Base-by-base conservation (phyloP, 2,329 filamentous ascomycete species). In the Paraphoma chrysanthemicola region DNA sequence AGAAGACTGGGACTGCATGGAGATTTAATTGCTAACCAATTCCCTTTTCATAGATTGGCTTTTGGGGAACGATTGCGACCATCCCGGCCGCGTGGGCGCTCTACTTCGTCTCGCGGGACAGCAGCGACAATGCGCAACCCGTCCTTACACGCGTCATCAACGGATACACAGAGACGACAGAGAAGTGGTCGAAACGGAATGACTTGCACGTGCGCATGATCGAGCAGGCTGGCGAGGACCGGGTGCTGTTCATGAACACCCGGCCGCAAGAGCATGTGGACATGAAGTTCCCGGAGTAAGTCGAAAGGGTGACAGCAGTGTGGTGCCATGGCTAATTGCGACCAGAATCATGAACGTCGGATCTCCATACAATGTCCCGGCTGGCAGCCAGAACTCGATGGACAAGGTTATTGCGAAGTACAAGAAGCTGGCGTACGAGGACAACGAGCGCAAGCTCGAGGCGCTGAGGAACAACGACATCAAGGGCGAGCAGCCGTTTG, bases 201-300 rank as follows among this genome's bases (percentile, higher is more conserved):
- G 82, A 83, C 52, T 69, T 88, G 49, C 87, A 88, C 74, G 85
- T 84, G 10, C 78, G 80, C 56, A 82, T 85, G 62, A 77, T 89
- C 60, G 86, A 90, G 78, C 84, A 86, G 76, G 88, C 87, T 23
- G 87, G 85, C 36, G 77, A 80, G 48, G 88, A 90, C 72, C 79
- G 85, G 58, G 84, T 87, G 63, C 72, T 90, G 63, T 88, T 89
- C 71, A 56, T 77, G 62, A 79, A 80, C 60, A 64, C 71, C n/a
- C 74, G 74, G 68, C 78, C 81, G 30, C 76, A 80, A 62, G 79
- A 77, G 51, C 74, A 81, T 63, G 78, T 86, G 44, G 81, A 86
- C 17, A 73, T 90, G 74, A 84, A 77, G 70, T 87, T 84, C 67
- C 86, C 85, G 33, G 88, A 90, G 88, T 90, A 84, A 60, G 87